Evolutionary conservation across 257 asterid genomes (phyloP), one percentile per base, ranked within the genome.

Genomic region (Phtheirospermum japonicum): DNA sequence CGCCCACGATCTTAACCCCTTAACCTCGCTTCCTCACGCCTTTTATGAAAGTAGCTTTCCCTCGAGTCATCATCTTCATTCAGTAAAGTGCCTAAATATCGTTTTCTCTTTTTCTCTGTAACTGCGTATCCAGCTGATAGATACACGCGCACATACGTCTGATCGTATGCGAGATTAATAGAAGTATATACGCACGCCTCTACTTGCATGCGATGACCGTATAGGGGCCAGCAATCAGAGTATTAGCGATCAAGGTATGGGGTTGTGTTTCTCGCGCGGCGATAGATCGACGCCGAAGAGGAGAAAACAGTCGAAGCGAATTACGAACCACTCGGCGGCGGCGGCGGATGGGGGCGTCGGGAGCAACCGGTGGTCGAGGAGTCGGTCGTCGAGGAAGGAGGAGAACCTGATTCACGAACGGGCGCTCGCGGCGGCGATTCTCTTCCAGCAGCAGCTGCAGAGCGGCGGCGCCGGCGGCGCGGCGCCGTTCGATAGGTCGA

Each of bases 391-490:
- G 16, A 83, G 78, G 73, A 87, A 79, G 73, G 97, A 93, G 37
- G 94, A 87, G 56, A 62, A 77, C 5, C 51, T 78, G 9, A 82
- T 87, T 63, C 90, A 89, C 73, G 97, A 93, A 36, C 84, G 79
- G 14, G 92, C 97, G 65, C 59, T 93, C 63, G 97, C 95, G 63
- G 94, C 97, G 59, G 99, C 99, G 65, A 85, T 93, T 34, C 82
- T 89, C 16, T 74, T 87, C 66, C 99, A 87, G 80, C 96, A 87
- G 78, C 97, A 87, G 85, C 37, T 78, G 79, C 90, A 79, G 81
- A 82, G 79, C 71, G 82, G 84, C 39, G 84, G 66, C 64, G 80
- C 65, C 67, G n/a, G n/a, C n/a, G 81, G 66, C 34, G 42, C 70
- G 53, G 66, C 73, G 69, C 17, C 85, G 75, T 87, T 93, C 63